Base-by-base conservation (phyloP, 176 grass and related monocot genomes). In the Paspalum vaginatum region DNA sequence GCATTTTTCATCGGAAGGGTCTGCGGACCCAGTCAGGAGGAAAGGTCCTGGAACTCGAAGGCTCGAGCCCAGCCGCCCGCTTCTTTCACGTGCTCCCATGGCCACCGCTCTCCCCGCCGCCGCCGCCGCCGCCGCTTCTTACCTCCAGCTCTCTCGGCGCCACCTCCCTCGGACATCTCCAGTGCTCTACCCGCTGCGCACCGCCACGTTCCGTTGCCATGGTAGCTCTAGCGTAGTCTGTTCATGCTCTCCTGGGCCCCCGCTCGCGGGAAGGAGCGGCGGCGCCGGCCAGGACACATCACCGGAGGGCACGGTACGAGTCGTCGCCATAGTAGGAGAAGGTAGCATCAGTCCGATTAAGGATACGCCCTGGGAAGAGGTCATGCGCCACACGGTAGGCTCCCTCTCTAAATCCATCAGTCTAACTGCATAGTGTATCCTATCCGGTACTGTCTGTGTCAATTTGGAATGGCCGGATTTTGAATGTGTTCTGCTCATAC, bases 331-430 rank as follows among this genome's bases (percentile, higher is more conserved):
- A 37, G 92, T 95, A 4, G 92, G 88, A 38, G 90, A 94, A 55
- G 88, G 84, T 47, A 98, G 84, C 75, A 63, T 88, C 7, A 98
- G 92, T 62, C 90, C 92, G 58, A 85, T 95, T 44, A 93, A 86
- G 62, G 67, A 85, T 26, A 79, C 90, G 22, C 86, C 95, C 37
- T 98, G 86, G 92, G 90, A 95, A 64, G 86, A 98, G 71, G 90
- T 98, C 71, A 98, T 98, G 92, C 92, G 49, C 42, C 95, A 98
- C 20, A 93, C 92, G 61, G 90, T 98, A 83, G 27, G 84, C 47
- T 5, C 43, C 65, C 37, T 40, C 73, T 81, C 55, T 77, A 42
- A 81, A 74, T 60, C 42, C 41, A 18, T 42, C 59, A 76, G 9
- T 61, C 63, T 61, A 67, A 18, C 43, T 0, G 37, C 27, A 14